Percentiles rank a stretch among this genome's conserved stretches.
Evolutionary conservation across 495 filamentous ascomycete genomes (phyloP).

Genomic region (Talaromyces proteolyticus): DNA sequence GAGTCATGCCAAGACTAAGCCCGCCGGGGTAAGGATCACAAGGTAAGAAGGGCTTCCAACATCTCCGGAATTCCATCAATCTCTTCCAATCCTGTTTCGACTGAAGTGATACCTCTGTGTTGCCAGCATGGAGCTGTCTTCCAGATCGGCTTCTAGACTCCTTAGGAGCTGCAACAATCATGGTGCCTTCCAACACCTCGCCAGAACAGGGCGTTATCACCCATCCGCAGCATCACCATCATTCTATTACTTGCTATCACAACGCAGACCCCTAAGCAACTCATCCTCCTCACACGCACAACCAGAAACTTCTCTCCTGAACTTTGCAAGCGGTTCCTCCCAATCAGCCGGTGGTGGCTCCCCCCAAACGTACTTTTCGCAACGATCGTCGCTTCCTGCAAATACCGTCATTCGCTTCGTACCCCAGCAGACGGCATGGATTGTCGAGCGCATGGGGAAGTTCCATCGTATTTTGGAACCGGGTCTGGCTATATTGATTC

Average conservation of each 20-base stretch:
- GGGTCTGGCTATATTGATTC: constrained; percentile 81
- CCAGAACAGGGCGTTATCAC: background rate
- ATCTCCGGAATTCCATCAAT: no score
- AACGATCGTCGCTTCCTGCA: constrained; percentile 63
- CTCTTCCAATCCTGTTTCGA: no score
- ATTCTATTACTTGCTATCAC: constrained; percentile 17
- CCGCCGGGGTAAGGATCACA: no score
- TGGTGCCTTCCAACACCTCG: constrained; percentile 12
- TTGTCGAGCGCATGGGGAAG: constrained; percentile 98
- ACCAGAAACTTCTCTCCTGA: constrained; percentile 27
- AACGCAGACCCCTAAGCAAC: constrained; percentile 26
- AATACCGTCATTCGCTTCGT: constrained; percentile 97
- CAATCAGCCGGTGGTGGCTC: constrained; percentile 14
- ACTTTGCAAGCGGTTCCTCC: constrained; percentile 13
- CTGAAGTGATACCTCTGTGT: no score
- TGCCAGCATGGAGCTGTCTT: constrained; percentile 34
- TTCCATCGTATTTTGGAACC: constrained; percentile 90
- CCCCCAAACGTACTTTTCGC: constrained; percentile 51
- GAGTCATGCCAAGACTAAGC: no score
- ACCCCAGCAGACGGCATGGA: constrained; percentile 98
- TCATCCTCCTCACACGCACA: constrained; percentile 20
- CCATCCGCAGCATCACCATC: constrained; percentile 12
- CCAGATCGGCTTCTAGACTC: constrained; percentile 31
- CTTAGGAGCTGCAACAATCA: constrained; percentile 17
- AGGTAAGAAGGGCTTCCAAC: no score